Evolutionary conservation across 2,329 filamentous ascomycete species (phyloP), one percentile per base, ranked within the genome.

Genomic region (Dactylonectria macrodidyma): DNA sequence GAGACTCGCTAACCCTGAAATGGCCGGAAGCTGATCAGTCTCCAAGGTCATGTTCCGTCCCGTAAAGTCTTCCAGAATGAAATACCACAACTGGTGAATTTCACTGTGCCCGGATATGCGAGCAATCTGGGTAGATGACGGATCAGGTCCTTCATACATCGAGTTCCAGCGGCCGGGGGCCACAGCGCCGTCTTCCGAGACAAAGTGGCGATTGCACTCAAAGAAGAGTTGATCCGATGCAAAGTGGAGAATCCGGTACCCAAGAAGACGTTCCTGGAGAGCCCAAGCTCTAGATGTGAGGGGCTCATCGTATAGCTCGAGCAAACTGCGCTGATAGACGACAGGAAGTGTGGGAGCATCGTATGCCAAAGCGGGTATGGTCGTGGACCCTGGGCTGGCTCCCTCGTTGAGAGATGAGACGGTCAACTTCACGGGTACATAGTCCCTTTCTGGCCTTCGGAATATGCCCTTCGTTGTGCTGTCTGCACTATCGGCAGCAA

Each of bases 211-310:
- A 14, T 71, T 71, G 7, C 64, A 71, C 16, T 71, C 67, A 6
- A 65, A 69, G 3, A 62, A 67, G 2, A 71, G 46, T 16, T 71
- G 64, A 0, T 62, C 58, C 1, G 12, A 69, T 0, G 34, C 64
- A 19, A 69, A 71, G 2, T 71, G 67, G 0, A 71, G 19, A 0
- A 65, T 7, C 5, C 67, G 47, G 34, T 38, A 22, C 12, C 67
- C 57, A 16, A 71, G 57, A 14, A 70, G 64, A 0, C 67, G 64
- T 9, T 69, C 69, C 26, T 71, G 69, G 2, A 41, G 24, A 1
- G 58, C 67, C 69, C 69, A 71, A 3, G 64, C 69, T 41, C 69
- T 51, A 3, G 6, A 36, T 1, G 48, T 36, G 6, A 71, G 50
- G 1, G 69, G 69, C n/a, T 71, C 67, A 0, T 24, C 7, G 0